phyloP scores from a whole-genome alignment of 169 alveolate species.

The Plasmodium inui region DNA sequence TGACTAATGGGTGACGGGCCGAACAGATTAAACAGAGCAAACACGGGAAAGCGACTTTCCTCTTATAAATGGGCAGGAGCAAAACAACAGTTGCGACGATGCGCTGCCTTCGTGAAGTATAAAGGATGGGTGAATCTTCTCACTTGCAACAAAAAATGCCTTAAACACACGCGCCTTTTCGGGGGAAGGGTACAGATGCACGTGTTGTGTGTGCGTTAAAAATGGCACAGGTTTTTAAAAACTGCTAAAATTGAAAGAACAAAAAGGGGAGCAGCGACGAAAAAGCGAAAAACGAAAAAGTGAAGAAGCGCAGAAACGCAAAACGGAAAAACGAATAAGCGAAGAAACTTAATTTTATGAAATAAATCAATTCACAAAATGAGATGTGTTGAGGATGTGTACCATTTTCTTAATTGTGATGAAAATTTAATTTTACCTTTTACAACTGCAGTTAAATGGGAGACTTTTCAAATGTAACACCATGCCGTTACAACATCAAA shows the following conservation, averaged over 20 bases:
- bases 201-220: background rate
- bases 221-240: slow-evolving; percentile 10
- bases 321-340: background rate
- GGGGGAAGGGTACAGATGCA: background rate
- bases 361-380: slow-evolving; percentile 10
- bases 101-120: background rate
- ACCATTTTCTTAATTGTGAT: slow-evolving; percentile 4
- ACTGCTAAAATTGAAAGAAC: background rate
- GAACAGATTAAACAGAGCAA: slow-evolving; percentile 3
- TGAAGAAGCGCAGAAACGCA: background rate
- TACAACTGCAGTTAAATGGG: slow-evolving; percentile 37
- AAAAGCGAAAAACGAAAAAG: background rate
- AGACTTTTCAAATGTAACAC: slow-evolving; percentile 12
- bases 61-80: background rate
- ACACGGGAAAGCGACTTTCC: background rate
- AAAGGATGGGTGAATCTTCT: background rate
- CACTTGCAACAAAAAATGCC: background rate
- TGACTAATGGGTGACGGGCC: background rate
- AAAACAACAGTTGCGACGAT: background rate
- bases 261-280: background rate
- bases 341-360: slow-evolving; percentile 19
- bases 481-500: slow-evolving; percentile 1
- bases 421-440: slow-evolving; percentile 26
- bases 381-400: background rate
- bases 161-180: slow-evolving; percentile 6